These are phyloP conservation scores for Apophysomyces trapeziformis DNA, from an alignment of 371 early-diverging fungal species.

Conservation along the genomic window DNA sequence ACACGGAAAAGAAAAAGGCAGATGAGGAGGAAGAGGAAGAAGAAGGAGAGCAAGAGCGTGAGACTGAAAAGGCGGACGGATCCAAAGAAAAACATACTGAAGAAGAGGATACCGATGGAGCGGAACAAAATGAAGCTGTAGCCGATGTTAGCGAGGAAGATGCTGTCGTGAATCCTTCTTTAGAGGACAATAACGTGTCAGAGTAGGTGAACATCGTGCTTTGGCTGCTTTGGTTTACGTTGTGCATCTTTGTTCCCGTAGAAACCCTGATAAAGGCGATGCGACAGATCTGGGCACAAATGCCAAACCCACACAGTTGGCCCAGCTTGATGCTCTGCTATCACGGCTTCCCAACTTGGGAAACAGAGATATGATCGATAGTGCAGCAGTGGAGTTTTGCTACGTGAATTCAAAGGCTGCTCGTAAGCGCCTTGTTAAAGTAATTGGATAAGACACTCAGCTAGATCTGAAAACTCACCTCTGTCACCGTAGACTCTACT, in stretches of 20 bases:
- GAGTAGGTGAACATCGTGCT: slow-evolving; percentile 21
- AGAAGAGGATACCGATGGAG: slow-evolving; percentile 22
- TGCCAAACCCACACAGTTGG: slow-evolving; percentile 53
- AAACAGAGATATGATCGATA: slow-evolving; percentile 87
- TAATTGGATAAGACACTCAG: slow-evolving; percentile 11
- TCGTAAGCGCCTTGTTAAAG: slow-evolving; percentile 76
- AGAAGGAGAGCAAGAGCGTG: slow-evolving; percentile 18
- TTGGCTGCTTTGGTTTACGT: not conserved
- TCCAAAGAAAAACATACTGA: slow-evolving; percentile 29
- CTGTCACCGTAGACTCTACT: slow-evolving; percentile 58
- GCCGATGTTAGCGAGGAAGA: slow-evolving; percentile 24
- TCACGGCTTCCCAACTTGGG: slow-evolving; percentile 77
- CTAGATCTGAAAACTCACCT: not conserved
- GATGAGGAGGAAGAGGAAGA: slow-evolving; percentile 17
- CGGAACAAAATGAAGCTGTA: slow-evolving; percentile 12
- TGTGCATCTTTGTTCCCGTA: not conserved
- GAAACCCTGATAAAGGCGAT: slow-evolving; percentile 36
- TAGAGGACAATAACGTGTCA: slow-evolving; percentile 41
- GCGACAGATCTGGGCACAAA: slow-evolving; percentile 33
- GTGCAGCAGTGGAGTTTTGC: slow-evolving; percentile 92
- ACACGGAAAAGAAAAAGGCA: slow-evolving; percentile 21
- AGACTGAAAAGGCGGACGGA: slow-evolving; percentile 24
- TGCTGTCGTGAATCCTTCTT: slow-evolving; percentile 17
- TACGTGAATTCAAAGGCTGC: slow-evolving; percentile 83
- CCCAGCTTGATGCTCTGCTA: slow-evolving; percentile 72